Conservation (phyloP, 257 asterid species). For the Petrea volubilis region DNA sequence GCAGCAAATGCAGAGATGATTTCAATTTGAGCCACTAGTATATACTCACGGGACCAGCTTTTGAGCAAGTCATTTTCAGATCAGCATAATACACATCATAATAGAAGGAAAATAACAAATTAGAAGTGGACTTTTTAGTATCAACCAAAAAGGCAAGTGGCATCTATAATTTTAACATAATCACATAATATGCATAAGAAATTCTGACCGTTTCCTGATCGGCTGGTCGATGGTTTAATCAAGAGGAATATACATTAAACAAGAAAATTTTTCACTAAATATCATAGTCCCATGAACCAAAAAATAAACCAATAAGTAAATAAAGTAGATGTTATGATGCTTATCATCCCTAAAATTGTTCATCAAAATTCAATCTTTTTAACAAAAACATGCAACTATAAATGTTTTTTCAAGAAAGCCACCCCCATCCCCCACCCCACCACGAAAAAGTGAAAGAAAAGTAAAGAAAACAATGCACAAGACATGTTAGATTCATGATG, state of each 20-base stretch:
- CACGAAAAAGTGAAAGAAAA: not conserved
- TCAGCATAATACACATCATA: conserved; percentile 2
- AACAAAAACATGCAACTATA: not conserved
- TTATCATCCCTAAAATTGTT: not conserved
- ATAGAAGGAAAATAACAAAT: conserved; percentile 11
- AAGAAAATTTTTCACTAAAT: not conserved
- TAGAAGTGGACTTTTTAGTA: conserved; percentile 17
- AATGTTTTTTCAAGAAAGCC: not conserved
- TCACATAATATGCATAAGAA: conserved; percentile 11
- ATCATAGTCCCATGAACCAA: not conserved
- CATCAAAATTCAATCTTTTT: not conserved
- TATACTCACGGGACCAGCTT: conserved; percentile 24
- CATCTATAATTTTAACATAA: not conserved
- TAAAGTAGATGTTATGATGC: not conserved
- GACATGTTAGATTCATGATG: not conserved
- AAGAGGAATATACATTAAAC: not conserved
- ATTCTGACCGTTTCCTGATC: conserved; percentile 21
- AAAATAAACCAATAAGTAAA: not conserved
- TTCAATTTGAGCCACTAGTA: not conserved
- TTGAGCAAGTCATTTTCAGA: conserved; percentile 19
- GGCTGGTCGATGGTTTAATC: not conserved
- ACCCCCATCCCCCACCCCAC: too few relatives aligned
- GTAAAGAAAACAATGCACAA: not conserved
- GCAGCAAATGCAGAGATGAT: not conserved
- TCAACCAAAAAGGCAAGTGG: conserved; percentile 12